These are phyloP conservation scores for Trichoderma gracile DNA, from an alignment of 2,329 filamentous ascomycete species.

Conservation along the genomic window DNA sequence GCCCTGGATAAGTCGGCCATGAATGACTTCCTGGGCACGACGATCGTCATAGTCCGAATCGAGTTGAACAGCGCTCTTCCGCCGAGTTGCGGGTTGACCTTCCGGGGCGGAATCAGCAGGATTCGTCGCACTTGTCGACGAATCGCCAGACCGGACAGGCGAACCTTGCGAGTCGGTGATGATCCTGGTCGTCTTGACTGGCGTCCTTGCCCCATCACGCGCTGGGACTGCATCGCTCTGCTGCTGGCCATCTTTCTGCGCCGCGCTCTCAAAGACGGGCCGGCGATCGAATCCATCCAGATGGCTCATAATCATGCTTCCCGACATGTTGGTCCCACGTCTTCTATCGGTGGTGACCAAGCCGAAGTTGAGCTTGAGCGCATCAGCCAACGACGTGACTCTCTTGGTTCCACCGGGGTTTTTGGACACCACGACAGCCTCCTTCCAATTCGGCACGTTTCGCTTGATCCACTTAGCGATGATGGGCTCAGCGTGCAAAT, in stretches of 20 bases:
- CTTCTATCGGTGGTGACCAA: conserved; percentile 86
- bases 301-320: conserved; percentile 74
- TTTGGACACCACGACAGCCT: conserved; percentile 96
- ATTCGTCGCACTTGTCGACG: conserved; percentile 16
- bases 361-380: conserved; percentile 94
- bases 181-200: conserved; percentile 35
- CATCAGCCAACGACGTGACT: conserved; percentile 93
- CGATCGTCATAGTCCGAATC: conserved; percentile 69
- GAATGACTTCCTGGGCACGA: conserved; percentile 84
- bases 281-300: conserved; percentile 61
- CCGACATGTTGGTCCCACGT: conserved; percentile 68
- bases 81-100: conserved; percentile 26
- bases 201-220: conserved; percentile 28
- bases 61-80: conserved; percentile 37
- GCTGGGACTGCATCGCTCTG: conserved; percentile 28
- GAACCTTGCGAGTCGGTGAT: conserved; percentile 49
- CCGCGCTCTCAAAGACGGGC: conserved; percentile 42
- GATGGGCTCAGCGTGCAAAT: conserved; percentile 91
- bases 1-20: conserved; percentile 85
- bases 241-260: conserved; percentile 29
- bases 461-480: conserved; percentile 93
- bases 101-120: conserved; percentile 21
- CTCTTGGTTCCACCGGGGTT: conserved; percentile 97
- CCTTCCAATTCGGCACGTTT: conserved; percentile 83
- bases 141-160: conserved; percentile 40